phyloP scores from a whole-genome alignment of 2,329 filamentous ascomycete species.

The Trichoderma cornu-damae region DNA sequence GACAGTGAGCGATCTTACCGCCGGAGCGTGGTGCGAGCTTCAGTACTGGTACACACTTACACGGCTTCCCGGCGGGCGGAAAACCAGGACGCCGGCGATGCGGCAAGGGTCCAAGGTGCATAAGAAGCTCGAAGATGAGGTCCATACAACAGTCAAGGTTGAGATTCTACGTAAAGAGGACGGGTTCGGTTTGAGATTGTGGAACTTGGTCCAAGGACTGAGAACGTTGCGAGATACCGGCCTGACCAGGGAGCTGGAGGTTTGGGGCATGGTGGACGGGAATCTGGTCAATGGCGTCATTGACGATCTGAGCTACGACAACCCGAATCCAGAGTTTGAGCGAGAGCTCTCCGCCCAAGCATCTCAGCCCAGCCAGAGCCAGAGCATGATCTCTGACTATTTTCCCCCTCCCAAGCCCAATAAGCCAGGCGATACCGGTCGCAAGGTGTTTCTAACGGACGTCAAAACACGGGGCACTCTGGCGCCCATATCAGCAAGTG shows the following conservation, averaged over 20 bases:
- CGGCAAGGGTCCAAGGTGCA: slow-evolving; percentile 74
- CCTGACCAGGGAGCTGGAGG: slow-evolving; percentile 68
- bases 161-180: slow-evolving; percentile 73
- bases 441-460: slow-evolving; percentile 69
- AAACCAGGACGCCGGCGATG: slow-evolving; percentile 76
- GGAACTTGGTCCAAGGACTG: slow-evolving; percentile 86
- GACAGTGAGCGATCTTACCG: slow-evolving; percentile 81
- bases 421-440: slow-evolving; percentile 1
- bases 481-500: slow-evolving; percentile 58
- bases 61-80: slow-evolving; percentile 64
- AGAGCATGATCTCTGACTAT: slow-evolving; percentile 40
- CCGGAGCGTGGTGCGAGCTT: slow-evolving; percentile 91
- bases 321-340: slow-evolving; percentile 68
- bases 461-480: slow-evolving; percentile 74
- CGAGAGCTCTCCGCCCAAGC: slow-evolving; percentile 44
- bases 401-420: slow-evolving; percentile 29
- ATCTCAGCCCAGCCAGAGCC: slow-evolving; percentile 27
- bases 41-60: slow-evolving; percentile 88
- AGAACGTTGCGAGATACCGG: slow-evolving; percentile 66
- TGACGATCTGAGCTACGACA: slow-evolving; percentile 73
- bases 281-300: slow-evolving; percentile 86
- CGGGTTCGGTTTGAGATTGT: slow-evolving; percentile 72
- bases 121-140: slow-evolving; percentile 75
- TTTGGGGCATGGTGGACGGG: slow-evolving; percentile 81
- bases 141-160: slow-evolving; percentile 71